Conservation (phyloP, 192 early-diverging fungal species). For the Coemansia erecta region DNA sequence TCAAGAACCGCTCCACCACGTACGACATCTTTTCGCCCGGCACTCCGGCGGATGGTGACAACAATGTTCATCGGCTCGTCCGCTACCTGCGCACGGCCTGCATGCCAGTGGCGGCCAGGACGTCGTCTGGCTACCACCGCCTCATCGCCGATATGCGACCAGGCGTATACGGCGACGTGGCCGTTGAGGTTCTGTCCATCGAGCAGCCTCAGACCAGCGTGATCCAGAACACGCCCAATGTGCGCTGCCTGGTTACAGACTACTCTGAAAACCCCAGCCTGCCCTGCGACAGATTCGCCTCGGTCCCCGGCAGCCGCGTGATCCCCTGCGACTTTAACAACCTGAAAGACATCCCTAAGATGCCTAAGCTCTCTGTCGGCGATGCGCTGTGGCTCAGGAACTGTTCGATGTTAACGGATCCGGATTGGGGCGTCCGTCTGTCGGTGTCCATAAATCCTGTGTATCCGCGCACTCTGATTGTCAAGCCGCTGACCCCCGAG, state of each 20-base stretch:
- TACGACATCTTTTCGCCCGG: too few species aligned
- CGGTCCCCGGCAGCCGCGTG: background rate
- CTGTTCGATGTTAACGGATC: background rate
- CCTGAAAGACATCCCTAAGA: background rate
- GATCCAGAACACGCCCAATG: too few species aligned
- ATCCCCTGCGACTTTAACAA: background rate
- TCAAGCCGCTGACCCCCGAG: background rate
- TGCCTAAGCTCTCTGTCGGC: background rate
- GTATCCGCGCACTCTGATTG: background rate
- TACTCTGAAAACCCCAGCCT: background rate
- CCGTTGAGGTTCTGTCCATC: background rate
- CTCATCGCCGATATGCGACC: conserved; percentile 2
- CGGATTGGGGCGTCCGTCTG: background rate
- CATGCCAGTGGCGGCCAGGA: too few species aligned
- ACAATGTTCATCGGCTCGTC: too few species aligned
- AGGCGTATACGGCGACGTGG: background rate
- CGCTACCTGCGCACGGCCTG: too few species aligned
- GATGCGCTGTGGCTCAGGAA: background rate
- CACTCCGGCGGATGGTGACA: too few species aligned
- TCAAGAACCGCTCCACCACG: too few species aligned
- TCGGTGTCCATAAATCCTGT: background rate
- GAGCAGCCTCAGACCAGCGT: background rate
- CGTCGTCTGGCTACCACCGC: too few species aligned
- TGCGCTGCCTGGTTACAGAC: conserved; percentile 7
- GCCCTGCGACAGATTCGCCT: background rate